phyloP scores from a whole-genome alignment of 331 rosid species.

The Malus hybrid region DNA sequence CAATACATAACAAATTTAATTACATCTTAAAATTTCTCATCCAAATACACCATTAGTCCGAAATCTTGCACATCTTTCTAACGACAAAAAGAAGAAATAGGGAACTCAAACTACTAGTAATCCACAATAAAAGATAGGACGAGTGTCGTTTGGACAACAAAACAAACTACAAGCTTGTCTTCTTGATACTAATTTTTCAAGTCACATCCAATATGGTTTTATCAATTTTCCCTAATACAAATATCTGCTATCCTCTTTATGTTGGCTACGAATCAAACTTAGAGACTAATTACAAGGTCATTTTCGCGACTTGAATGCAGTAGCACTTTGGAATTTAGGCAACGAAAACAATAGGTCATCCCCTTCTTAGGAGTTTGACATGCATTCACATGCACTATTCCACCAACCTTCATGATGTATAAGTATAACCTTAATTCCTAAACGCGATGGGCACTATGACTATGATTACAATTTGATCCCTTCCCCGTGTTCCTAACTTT shows the following conservation, averaged over 20 bases:
- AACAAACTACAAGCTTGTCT: neutral
- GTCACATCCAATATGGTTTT: neutral
- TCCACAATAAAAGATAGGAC: no score
- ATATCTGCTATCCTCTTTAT: neutral
- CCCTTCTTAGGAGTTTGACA: constrained; percentile 7
- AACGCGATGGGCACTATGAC: neutral
- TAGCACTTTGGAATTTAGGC: neutral
- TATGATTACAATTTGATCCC: constrained; percentile 13
- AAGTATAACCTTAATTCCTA: neutral
- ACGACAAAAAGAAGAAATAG: no score
- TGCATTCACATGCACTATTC: neutral
- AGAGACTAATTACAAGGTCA: neutral
- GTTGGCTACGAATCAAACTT: neutral
- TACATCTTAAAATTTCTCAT: no score
- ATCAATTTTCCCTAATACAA: neutral
- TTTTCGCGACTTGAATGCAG: neutral
- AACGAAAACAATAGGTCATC: neutral
- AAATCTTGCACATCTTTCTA: no score
- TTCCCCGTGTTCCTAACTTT: neutral
- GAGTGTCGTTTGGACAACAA: no score
- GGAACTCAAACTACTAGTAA: no score
- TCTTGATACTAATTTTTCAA: neutral
- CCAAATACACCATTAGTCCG: no score
- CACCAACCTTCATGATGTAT: constrained; percentile 2
- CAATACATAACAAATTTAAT: no score